Percentiles rank a stretch among this genome's conserved stretches.
These are phyloP conservation scores for Yarrowia phangngaensis DNA, from an alignment of 805 yeast species.

Conservation along the genomic window DNA sequence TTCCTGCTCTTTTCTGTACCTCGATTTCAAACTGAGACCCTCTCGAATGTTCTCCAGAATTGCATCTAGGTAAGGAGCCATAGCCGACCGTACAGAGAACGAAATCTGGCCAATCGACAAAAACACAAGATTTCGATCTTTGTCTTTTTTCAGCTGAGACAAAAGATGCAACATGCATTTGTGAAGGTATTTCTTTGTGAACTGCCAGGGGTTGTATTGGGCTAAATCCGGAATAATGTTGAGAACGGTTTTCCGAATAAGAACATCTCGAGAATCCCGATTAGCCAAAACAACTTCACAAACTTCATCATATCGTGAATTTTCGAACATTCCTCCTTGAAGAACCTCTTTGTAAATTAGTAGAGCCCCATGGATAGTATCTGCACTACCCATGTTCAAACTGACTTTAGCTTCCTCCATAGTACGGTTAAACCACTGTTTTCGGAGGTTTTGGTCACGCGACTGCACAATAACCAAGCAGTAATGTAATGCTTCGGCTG, in stretches of 20 bases:
- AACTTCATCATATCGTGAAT: conserved; percentile 67
- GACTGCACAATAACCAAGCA: conserved; percentile 76
- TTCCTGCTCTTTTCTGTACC: conserved; percentile 68
- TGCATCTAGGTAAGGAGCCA: conserved; percentile 83
- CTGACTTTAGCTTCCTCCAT: conserved; percentile 65
- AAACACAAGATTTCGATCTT: conserved; percentile 73
- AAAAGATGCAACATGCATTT: conserved; percentile 72
- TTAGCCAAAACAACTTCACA: conserved; percentile 69
- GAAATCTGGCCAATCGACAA: conserved; percentile 83
- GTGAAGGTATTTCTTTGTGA: conserved; percentile 78
- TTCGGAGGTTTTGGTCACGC: conserved; percentile 66
- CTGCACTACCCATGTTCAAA: conserved; percentile 51
- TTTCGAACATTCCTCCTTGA: conserved; percentile 59
- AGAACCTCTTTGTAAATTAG: conserved; percentile 78
- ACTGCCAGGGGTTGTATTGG: conserved; percentile 64
- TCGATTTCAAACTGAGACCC: conserved; percentile 46
- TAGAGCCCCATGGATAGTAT: conserved; percentile 81
- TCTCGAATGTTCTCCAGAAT: conserved; percentile 81
- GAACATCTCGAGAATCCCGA: conserved; percentile 70
- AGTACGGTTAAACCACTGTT: conserved; percentile 69
- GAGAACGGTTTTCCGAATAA: conserved; percentile 81
- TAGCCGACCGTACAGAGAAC: conserved; percentile 67
- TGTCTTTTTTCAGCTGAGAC: conserved; percentile 68
- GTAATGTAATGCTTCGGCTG: conserved; percentile 73
- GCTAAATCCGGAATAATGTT: conserved; percentile 80